A percentile compares a stretch with the other conserved stretches of the same genome.
Conservation (phyloP, 176 grass and related monocot species). For the Musa schizocarpa region DNA sequence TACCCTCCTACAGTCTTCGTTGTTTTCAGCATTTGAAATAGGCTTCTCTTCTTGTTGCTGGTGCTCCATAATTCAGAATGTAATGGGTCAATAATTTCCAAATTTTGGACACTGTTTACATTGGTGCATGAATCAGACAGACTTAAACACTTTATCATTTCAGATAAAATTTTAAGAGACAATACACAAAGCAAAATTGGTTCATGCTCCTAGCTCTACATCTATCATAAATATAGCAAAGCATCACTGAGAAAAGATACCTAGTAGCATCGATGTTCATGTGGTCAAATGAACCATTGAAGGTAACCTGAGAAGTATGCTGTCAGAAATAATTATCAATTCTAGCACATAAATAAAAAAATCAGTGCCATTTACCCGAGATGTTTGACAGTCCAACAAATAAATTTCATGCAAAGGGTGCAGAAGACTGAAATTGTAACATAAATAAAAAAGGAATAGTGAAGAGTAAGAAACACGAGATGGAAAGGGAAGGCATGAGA, state of each 20-base stretch:
- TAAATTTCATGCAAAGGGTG: not conserved
- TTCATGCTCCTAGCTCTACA: not conserved
- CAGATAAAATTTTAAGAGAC: not conserved
- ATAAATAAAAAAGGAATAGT: not conserved
- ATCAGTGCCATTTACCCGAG: not conserved
- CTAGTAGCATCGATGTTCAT: conserved; percentile 94
- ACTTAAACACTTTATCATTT: not conserved
- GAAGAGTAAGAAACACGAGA: not conserved
- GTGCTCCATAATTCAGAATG: conserved; percentile 79
- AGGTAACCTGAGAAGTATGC: conserved; percentile 52
- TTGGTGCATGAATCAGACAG: conserved; percentile 9
- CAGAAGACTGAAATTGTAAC: too few relatives aligned
- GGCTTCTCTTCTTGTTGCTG: conserved; percentile 89
- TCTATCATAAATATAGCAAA: not conserved
- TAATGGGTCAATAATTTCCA: conserved; percentile 95
- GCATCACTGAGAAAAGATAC: conserved; percentile 32
- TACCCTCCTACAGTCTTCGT: conserved; percentile 97
- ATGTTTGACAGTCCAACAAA: not conserved
- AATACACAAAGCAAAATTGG: conserved; percentile 1
- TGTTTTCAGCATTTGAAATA: conserved; percentile 93
- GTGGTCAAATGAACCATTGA: conserved; percentile 95
- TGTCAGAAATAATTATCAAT: not conserved
- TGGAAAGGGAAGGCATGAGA: too few relatives aligned
- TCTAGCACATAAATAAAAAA: not conserved
- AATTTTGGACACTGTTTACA: conserved; percentile 62